Conservation (phyloP, 805 yeast genomes). For the Cyberlindnera saturnus region DNA sequence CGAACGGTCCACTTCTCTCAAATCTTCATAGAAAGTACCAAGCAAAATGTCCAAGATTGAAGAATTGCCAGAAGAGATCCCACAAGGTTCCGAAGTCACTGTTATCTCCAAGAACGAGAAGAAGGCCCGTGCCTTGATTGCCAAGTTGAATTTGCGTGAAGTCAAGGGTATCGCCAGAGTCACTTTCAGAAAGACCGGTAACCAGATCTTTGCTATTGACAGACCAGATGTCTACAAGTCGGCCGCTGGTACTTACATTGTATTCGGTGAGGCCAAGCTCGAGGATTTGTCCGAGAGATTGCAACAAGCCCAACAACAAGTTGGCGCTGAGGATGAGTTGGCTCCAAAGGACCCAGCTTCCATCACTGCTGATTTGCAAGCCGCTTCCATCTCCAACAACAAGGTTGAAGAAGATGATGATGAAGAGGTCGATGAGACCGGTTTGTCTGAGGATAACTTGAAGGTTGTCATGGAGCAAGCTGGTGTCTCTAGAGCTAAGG, state of each 20-base stretch:
- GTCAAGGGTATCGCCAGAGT: conserved; percentile 92
- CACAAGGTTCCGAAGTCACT: conserved; percentile 78
- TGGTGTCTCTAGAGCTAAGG: conserved; percentile 81
- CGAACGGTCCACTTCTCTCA: background rate
- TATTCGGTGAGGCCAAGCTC: conserved; percentile 96
- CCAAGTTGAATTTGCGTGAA: conserved; percentile 84
- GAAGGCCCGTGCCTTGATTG: conserved; percentile 88
- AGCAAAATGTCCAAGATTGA: conserved; percentile 13
- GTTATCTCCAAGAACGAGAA: conserved; percentile 86
- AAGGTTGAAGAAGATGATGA: conserved; percentile 48
- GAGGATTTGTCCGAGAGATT: conserved; percentile 89
- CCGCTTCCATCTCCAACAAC: conserved; percentile 48
- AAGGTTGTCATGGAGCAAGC: conserved; percentile 89
- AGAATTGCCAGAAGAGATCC: conserved; percentile 32
- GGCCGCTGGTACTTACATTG: conserved; percentile 88
- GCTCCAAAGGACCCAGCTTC: conserved; percentile 69
- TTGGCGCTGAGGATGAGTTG: conserved; percentile 37
- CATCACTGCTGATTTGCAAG: conserved; percentile 77
- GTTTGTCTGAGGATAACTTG: conserved; percentile 76
- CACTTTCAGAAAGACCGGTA: conserved; percentile 89
- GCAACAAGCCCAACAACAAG: conserved; percentile 64
- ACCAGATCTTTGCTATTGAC: conserved; percentile 86
- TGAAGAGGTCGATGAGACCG: conserved; percentile 78
- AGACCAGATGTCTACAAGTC: conserved; percentile 94
- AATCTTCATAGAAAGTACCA: background rate